Evolutionary conservation across 2,329 filamentous ascomycete species (phyloP), one percentile per base, ranked within the genome.

Genomic region (Paraphoma chrysanthemicola): DNA sequence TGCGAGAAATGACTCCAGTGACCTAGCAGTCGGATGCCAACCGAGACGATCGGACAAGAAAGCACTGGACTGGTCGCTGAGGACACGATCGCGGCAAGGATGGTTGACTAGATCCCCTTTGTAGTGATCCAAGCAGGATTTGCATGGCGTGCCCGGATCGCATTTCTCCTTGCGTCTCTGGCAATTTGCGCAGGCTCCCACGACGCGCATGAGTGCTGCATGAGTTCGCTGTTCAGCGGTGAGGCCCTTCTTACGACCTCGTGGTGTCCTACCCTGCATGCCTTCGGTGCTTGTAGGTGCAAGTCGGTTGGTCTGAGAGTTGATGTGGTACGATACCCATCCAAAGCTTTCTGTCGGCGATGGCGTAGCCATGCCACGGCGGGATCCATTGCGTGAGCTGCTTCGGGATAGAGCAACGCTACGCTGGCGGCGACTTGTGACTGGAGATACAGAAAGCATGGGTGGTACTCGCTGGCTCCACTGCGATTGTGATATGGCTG

Each of bases 131-230:
- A 78, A 59, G 45, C 77, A 79, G 1, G 74, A 66, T 38, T 67
- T 72, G 66, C 77, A 79, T 10, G 77, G 77, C 36, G 70, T 75
- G 0, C 76, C 76, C n/a, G 70, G 66, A 47, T 79, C 77, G 48
- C 77, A 79, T 49, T 69, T 72, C 59, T 72, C 73, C 51, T 77
- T 75, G 18, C 75, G 62, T 57, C 67, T 64, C 59, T 71, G 70
- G 52, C 75, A 78, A 28, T 74, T 77, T 1, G 67, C 68, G 53
- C 75, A 78, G 5, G 73, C 71, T 6, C 68, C 66, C 23, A 76
- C 57, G 10, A 73, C 62, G 7, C 75, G 67, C 74, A 78, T 77
- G 48, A 74, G 51, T 16, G 74, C 74, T 16, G 75, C 75, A 47
- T 75, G 62, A 23, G 57, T 69, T 11, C 74, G 69, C 50, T 76